phyloP scores from a whole-genome alignment of 2,329 filamentous ascomycete genomes.

The Ophiostoma triangulosporum region DNA sequence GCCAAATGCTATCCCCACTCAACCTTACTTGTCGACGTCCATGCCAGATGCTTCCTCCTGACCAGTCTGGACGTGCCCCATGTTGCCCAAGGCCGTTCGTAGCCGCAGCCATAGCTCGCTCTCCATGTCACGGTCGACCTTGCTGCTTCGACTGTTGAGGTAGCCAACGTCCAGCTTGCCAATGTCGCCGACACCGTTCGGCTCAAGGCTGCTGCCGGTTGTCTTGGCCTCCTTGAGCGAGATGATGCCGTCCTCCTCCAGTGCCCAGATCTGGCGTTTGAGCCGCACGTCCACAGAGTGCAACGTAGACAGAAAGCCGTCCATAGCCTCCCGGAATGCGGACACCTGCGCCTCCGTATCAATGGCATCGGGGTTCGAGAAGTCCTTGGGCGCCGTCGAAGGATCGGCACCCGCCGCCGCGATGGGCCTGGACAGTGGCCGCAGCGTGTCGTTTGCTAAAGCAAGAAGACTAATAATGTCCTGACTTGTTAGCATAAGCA shows the following conservation, averaged over 20 bases:
- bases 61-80: constrained; percentile 11
- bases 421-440: constrained; percentile 41
- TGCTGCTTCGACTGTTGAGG: constrained; percentile 74
- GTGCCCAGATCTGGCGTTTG: constrained; percentile 60
- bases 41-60: not conserved
- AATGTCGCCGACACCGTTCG: constrained; percentile 41
- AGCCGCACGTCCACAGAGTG: constrained; percentile 63
- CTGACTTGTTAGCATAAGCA: constrained; percentile 18
- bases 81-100: constrained; percentile 36
- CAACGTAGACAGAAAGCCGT: constrained; percentile 57
- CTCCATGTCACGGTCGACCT: constrained; percentile 73
- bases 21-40: not conserved
- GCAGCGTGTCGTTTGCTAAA: constrained; percentile 44
- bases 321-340: constrained; percentile 45
- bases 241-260: constrained; percentile 72
- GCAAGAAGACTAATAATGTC: constrained; percentile 32
- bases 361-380: constrained; percentile 8
- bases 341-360: constrained; percentile 35
- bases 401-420: constrained; percentile 1
- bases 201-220: constrained; percentile 25
- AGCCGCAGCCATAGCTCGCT: constrained; percentile 60
- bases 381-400: not conserved
- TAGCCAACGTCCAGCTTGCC: constrained; percentile 68
- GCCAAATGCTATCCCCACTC: not conserved
- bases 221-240: constrained; percentile 26